These are phyloP conservation scores for Neofusicoccum kwambonambiense DNA, from an alignment of 2,329 filamentous ascomycete genomes.

Conservation along the genomic window DNA sequence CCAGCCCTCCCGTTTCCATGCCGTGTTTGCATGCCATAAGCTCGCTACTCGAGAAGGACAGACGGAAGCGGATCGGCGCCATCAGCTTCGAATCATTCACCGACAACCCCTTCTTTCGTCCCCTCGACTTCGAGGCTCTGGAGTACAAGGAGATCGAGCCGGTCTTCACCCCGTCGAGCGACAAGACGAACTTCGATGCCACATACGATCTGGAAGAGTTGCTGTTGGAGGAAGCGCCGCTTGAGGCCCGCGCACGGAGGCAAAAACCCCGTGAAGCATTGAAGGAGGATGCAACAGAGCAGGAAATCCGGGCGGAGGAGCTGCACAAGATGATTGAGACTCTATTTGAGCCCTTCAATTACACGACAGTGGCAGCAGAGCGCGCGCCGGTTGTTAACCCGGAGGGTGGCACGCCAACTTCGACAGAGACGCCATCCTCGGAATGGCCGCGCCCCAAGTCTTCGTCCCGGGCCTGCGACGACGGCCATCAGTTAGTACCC, in stretches of 20 bases:
- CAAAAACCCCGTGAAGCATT: slow-evolving; percentile 91
- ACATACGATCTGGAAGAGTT: slow-evolving; percentile 97
- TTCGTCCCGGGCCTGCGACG: slow-evolving; percentile 29
- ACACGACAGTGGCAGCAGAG: slow-evolving; percentile 78
- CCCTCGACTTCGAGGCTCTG: slow-evolving; percentile 78
- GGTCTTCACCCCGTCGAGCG: slow-evolving; percentile 87
- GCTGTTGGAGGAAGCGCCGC: slow-evolving; percentile 86
- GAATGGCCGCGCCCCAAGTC: slow-evolving; percentile 34
- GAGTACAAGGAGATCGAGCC: slow-evolving; percentile 87
- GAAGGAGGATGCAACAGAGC: slow-evolving; percentile 90
- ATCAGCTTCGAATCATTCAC: slow-evolving; percentile 80
- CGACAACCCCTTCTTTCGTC: slow-evolving; percentile 83
- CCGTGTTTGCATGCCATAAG: slow-evolving; percentile 87
- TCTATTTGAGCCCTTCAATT: slow-evolving; percentile 93
- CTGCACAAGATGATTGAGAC: slow-evolving; percentile 91
- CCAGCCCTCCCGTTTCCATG: slow-evolving; percentile 83
- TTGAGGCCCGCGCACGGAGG: slow-evolving; percentile 86
- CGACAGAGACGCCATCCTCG: slow-evolving; percentile 28
- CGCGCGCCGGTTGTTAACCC: slow-evolving; percentile 45
- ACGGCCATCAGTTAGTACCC: slow-evolving; percentile 37
- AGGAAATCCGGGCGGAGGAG: slow-evolving; percentile 92
- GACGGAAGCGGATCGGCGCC: slow-evolving; percentile 77
- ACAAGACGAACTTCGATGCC: slow-evolving; percentile 98
- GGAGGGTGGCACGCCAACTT: slow-evolving; percentile 33
- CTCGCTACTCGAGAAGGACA: slow-evolving; percentile 77